Conservation (phyloP, 129 eudicot species). For the Chrysanthemum makinoi region DNA sequence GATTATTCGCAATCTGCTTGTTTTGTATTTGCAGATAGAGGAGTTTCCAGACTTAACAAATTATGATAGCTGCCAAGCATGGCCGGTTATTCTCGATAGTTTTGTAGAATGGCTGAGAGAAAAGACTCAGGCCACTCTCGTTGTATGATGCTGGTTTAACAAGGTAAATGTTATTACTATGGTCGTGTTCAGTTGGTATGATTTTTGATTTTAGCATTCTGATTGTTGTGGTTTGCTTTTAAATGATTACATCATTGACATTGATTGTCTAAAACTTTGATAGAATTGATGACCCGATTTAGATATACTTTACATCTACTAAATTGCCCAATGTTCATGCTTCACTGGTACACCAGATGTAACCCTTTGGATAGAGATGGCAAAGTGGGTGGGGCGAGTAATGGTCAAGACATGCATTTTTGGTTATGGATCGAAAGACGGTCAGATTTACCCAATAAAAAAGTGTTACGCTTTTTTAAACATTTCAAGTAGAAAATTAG, state of each 20-base stretch:
- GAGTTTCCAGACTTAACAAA: slow-evolving; percentile 67
- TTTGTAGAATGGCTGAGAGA: slow-evolving; percentile 84
- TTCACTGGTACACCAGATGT: too few relatives aligned
- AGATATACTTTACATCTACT: too few relatives aligned
- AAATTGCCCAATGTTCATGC: too few relatives aligned
- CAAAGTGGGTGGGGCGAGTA: too few relatives aligned
- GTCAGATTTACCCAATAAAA: too few relatives aligned
- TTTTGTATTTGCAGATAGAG: slow-evolving; percentile 49
- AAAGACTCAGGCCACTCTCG: slow-evolving; percentile 26
- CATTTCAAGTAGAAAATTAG: too few relatives aligned
- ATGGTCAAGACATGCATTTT: too few relatives aligned
- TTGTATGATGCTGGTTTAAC: slow-evolving; percentile 33
- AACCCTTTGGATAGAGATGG: too few relatives aligned
- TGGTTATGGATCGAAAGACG: too few relatives aligned
- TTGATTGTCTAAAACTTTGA: too few relatives aligned
- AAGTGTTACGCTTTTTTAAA: too few relatives aligned
- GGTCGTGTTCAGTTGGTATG: not conserved
- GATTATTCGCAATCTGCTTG: slow-evolving; percentile 12
- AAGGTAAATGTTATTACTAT: slow-evolving; percentile 28
- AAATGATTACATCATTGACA: not conserved
- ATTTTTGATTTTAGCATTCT: not conserved
- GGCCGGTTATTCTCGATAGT: slow-evolving; percentile 89
- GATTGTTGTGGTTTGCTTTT: not conserved
- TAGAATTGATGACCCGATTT: too few relatives aligned
- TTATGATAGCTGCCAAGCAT: slow-evolving; percentile 67